Base-by-base conservation (phyloP, 1,139 yeast species). In the Eremothecium gossypii region DNA sequence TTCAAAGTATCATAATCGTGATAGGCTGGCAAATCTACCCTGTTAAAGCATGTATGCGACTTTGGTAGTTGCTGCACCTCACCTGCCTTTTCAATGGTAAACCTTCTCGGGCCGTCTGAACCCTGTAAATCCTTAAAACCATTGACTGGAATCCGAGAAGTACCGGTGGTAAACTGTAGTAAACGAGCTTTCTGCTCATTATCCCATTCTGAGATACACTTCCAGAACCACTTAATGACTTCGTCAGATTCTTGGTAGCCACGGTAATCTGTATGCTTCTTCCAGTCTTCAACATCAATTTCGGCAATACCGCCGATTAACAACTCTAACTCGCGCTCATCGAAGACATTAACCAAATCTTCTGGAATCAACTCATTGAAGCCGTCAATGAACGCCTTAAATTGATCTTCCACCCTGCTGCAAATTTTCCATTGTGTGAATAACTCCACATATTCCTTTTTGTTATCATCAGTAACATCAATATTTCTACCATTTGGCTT, bases 121-220 rank as follows among this genome's bases (percentile, higher is more conserved):
- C 98, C 99, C 68, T 91, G 98, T 55, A 91, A 73, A 67, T 91
- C 99, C 66, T 91, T 91, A 71, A 91, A 91, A 33, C 99, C 99
- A 65, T 91, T 91, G 51, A 91, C 98, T 2, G 99, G 99, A 46
- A 93, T 89, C 69, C 99, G 83, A 20, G 96, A 86, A 2, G 98
- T 91, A 71, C 99, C 99, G 1, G 99, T 91, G 13, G 97, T 89
- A 61, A 91, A 91, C 67, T 93, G 98, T 57, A 91, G 71, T 59
- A 91, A 71, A 65, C 98, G 78, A 2, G 97, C 95, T 66, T 89
- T 84, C 64, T 89, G 96, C 66, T 91, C 98, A 41, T 89, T 77
- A 63, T 89, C 97, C 96, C 96, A 89, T 60, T 82, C 85, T 42
- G 82, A 74, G 53, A 93, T 80, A 67, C 95, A 83, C 65, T 78